Evolutionary conservation across 1,139 yeast genomes (phyloP), one percentile per base, ranked within the genome.

Genomic region (Candida labiduridarum): DNA sequence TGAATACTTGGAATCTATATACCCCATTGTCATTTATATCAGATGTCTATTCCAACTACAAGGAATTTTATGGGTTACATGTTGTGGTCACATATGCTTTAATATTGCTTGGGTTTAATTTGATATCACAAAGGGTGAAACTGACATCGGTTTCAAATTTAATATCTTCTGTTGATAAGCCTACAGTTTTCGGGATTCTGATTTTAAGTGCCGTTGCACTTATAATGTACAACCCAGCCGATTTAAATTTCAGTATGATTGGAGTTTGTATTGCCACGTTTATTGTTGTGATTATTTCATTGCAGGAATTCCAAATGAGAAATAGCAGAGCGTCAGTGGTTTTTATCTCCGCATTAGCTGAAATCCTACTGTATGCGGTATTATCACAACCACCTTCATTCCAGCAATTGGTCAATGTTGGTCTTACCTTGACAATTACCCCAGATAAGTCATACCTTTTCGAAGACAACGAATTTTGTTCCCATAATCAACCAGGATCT

Each of bases 1-100:
- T 68, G 50, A 64, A 68, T 51, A 64, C 59, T 14, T 60, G 63
- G 56, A 69, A 65, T 45, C 51, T 63, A 11, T 69, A 67, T 54
- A 65, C 73, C 1, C 53, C 63, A 15, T 42, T 63, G 30, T 59
- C 66, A 33, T 60, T 68, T 38, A 34, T 63, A 10, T 52, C 58
- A 29, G 72, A 70, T 47, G 40, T 60, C 11, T 58, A 58, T 44
- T 51, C 54, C 16, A 55, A 54, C 44, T 49, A 56, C 39, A 33
- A 22, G 8, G 41, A 38, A 4, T 41, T 45, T 5, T 39, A 34
- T 33, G 30, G 41, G 3, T 34, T 49, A 44, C 38, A 18, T 29
- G n/a, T 49, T 27, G 12, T 56, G 47, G 14, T 41, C 45, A 31
- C 48, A 47, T 45, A 45, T 59, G 49, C 47, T 54, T 41, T 53